A percentile compares a stretch with the other conserved stretches of the same genome.
Evolutionary conservation across 148 eudicot species (phyloP).

Genomic region (Dianthus caryophyllus): DNA sequence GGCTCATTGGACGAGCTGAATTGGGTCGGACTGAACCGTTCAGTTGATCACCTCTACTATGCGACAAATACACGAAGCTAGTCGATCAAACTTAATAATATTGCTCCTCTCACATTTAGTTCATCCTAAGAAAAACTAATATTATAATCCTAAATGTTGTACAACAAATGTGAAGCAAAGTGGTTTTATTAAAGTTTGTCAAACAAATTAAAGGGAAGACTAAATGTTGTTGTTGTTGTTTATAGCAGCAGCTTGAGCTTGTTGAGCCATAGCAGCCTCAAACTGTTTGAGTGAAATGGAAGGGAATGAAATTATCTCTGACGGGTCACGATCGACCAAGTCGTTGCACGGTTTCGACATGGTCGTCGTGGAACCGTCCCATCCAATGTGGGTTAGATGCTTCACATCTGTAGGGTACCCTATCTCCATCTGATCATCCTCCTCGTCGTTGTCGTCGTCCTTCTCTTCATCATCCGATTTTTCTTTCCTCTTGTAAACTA

Average conservation of each 20-base stretch:
- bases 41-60: too few species aligned
- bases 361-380: slow-evolving; percentile 59
- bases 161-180: neutral
- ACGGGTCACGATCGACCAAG: slow-evolving; percentile 40
- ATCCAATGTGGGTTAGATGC: slow-evolving; percentile 86
- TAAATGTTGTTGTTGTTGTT: slow-evolving; percentile 1
- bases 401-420: slow-evolving; percentile 90
- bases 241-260: slow-evolving; percentile 28
- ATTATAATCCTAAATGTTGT: neutral
- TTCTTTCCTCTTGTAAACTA: slow-evolving; percentile 63
- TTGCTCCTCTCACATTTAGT: neutral
- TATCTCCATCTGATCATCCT: slow-evolving; percentile 65
- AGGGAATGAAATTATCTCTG: slow-evolving; percentile 53
- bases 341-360: slow-evolving; percentile 26
- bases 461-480: slow-evolving; percentile 30
- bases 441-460: slow-evolving; percentile 35
- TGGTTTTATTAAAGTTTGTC: too few species aligned
- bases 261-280: slow-evolving; percentile 72
- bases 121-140: neutral
- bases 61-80: too few species aligned
- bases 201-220: too few species aligned
- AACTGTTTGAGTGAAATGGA: slow-evolving; percentile 65
- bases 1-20: too few species aligned
- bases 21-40: too few species aligned
- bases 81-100: neutral